Conservation (phyloP, 257 asterid genomes). For the Capsicum chinense region DNA sequence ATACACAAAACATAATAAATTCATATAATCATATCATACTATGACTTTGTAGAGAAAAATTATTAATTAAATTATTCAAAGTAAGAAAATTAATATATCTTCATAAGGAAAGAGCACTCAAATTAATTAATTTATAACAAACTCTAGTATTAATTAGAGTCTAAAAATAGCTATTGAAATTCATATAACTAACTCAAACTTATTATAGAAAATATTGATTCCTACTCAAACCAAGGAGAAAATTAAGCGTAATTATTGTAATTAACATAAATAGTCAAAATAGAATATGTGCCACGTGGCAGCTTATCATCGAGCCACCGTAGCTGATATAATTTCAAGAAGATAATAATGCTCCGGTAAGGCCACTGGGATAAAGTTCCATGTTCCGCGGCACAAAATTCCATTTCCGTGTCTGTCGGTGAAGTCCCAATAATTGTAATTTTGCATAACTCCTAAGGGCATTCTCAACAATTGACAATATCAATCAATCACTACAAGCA, state of each 20-base stretch:
- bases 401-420: conserved; percentile 41
- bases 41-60: not conserved
- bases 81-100: not conserved
- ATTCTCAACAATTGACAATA: conserved; percentile 13
- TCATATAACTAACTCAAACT: not conserved
- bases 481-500: too few relatives aligned
- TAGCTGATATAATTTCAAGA: not conserved
- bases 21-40: not conserved
- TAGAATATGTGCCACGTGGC: conserved; percentile 27
- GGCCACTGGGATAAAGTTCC: not conserved
- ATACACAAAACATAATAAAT: too few relatives aligned
- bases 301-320: not conserved
- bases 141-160: not conserved
- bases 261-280: not conserved
- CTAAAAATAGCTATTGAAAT: not conserved
- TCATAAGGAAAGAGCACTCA: not conserved
- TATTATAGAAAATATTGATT: not conserved
- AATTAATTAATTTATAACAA: not conserved
- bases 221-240: not conserved
- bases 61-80: not conserved
- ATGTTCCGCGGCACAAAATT: not conserved
- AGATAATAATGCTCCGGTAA: conserved; percentile 32
- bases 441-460: conserved; percentile 14
- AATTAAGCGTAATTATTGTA: not conserved
- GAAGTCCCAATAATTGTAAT: conserved; percentile 9